Conservation (phyloP, 2,329 filamentous ascomycete species). For the Diaporthe capsici region DNA sequence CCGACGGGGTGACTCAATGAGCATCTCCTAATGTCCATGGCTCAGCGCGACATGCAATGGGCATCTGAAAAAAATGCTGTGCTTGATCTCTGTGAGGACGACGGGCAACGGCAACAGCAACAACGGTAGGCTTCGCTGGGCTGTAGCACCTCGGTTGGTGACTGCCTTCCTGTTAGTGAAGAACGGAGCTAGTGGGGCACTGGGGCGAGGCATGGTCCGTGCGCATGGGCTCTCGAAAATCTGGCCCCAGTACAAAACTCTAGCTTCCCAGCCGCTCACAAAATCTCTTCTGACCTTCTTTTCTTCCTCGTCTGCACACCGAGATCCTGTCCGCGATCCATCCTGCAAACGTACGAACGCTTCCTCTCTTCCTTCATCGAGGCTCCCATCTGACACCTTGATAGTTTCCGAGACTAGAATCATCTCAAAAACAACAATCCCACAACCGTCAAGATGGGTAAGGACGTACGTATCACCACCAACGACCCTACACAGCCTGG, state of each 20-base stretch:
- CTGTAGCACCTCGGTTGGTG: not conserved
- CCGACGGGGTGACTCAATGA: not conserved
- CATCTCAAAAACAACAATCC: conserved; percentile 34
- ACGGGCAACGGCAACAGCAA: not conserved
- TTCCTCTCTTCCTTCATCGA: conserved; percentile 20
- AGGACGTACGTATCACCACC: conserved; percentile 26
- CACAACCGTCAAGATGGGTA: conserved; percentile 41
- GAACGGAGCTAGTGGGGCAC: conserved; percentile 21
- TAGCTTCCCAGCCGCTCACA: conserved; percentile 36
- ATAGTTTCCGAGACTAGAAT: conserved; percentile 40
- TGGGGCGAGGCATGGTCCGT: conserved; percentile 24
- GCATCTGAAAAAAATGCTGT: not conserved
- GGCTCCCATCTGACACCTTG: conserved; percentile 36
- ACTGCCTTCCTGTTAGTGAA: conserved; percentile 21
- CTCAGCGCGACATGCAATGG: not conserved
- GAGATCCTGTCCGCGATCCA: conserved; percentile 43
- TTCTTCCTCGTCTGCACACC: conserved; percentile 42
- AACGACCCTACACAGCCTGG: not conserved
- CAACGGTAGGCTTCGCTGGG: not conserved
- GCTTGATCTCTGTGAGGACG: not conserved
- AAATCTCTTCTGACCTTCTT: conserved; percentile 41
- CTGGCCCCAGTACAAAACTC: conserved; percentile 38
- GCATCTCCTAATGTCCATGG: not conserved
- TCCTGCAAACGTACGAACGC: conserved; percentile 42
- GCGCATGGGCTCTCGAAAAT: conserved; percentile 36